Conservation (phyloP, 192 early-diverging fungal genomes). For the Coemansia sp. region DNA sequence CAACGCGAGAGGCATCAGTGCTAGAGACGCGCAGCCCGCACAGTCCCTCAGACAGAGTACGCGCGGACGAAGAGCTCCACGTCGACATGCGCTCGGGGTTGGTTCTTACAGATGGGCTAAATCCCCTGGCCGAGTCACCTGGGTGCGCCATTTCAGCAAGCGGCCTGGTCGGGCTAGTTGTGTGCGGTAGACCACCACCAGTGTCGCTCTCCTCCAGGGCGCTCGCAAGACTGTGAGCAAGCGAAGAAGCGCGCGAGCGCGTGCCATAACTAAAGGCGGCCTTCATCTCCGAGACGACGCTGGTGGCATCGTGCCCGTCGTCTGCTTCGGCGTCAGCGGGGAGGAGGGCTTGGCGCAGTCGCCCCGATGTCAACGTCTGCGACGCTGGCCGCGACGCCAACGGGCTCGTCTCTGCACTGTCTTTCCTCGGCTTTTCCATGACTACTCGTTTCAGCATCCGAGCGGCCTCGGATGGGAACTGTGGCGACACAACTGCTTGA, state of each 20-base stretch:
- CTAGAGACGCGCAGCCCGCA: constrained; percentile 18
- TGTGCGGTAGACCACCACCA: background rate
- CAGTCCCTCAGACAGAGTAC: constrained; percentile 35
- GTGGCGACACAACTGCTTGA: constrained; percentile 12
- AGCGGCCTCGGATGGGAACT: constrained; percentile 43
- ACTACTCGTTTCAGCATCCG: constrained; percentile 45
- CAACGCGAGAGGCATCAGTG: constrained; percentile 20
- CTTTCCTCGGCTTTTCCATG: constrained; percentile 13
- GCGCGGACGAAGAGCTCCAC: constrained; percentile 48
- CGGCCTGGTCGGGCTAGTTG: background rate
- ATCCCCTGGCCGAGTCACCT: constrained; percentile 10
- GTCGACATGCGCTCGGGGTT: constrained; percentile 50
- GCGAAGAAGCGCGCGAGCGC: constrained; percentile 28
- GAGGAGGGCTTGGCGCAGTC: background rate
- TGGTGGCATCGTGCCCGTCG: background rate
- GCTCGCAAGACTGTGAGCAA: constrained; percentile 30
- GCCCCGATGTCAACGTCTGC: background rate
- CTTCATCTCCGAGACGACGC: background rate
- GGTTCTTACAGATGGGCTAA: constrained; percentile 10
- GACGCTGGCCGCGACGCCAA: background rate
- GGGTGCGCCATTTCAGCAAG: background rate
- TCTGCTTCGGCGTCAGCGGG: background rate
- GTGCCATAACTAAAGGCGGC: constrained; percentile 1
- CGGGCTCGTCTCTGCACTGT: background rate
- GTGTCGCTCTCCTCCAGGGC: constrained; percentile 21